These are phyloP conservation scores for Lasiosphaeriaceae sp. DNA, from an alignment of 495 filamentous ascomycete genomes.

Conservation along the genomic window DNA sequence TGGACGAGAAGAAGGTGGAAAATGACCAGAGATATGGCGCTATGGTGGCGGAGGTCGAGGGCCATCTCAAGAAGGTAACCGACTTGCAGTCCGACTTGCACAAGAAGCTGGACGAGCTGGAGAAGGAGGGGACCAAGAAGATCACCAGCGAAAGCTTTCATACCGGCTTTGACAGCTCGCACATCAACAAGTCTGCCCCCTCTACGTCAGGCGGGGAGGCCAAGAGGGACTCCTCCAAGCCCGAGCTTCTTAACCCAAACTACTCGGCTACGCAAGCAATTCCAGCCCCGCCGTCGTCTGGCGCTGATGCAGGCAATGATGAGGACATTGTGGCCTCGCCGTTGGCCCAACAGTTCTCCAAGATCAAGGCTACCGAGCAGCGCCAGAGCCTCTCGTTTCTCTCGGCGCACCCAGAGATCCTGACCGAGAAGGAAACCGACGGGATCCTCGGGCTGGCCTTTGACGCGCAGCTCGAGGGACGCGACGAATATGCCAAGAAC, in stretches of 20 bases:
- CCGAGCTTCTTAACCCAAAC: constrained; percentile 81
- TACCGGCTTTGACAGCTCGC: constrained; percentile 84
- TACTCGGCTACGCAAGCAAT: constrained; percentile 22
- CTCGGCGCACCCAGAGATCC: constrained; percentile 64
- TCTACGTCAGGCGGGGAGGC: constrained; percentile 35
- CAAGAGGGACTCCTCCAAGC: constrained; percentile 44
- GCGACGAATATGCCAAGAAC: constrained; percentile 72
- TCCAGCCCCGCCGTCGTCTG: not conserved
- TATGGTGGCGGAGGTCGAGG: constrained; percentile 71
- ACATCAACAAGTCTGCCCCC: constrained; percentile 59
- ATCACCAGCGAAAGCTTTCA: constrained; percentile 92
- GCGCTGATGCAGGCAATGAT: constrained; percentile 44
- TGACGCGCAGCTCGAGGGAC: constrained; percentile 71
- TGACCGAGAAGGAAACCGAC: constrained; percentile 86
- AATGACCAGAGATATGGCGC: constrained; percentile 60
- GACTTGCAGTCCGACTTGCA: constrained; percentile 71
- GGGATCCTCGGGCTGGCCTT: constrained; percentile 88
- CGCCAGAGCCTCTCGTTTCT: constrained; percentile 70
- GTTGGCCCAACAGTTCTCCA: constrained; percentile 72
- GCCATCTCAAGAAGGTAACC: constrained; percentile 72
- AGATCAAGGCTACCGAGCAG: constrained; percentile 76
- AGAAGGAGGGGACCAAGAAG: constrained; percentile 81
- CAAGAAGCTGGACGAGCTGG: constrained; percentile 70
- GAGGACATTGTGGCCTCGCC: constrained; percentile 69
- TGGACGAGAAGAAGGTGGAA: constrained; percentile 59